Percentiles rank a stretch among this genome's conserved stretches.
Conservation (phyloP, 2,329 filamentous ascomycete genomes). For the Trichophyton schoenleinii region DNA sequence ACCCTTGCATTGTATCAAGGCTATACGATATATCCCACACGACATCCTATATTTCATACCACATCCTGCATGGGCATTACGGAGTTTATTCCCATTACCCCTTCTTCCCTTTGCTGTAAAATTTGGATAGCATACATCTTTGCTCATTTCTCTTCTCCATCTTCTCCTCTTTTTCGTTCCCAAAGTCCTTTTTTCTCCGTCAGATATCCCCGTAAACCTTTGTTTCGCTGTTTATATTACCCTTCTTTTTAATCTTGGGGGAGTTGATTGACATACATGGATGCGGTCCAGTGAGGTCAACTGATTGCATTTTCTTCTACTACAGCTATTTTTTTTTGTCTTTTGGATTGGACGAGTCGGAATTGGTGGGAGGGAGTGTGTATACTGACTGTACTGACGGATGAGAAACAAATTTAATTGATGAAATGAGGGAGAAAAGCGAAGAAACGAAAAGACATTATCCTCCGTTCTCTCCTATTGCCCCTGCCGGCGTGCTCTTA, state of each 20-base stretch:
- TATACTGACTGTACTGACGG: neutral
- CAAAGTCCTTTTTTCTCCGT: neutral
- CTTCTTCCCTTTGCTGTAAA: neutral
- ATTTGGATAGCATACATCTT: neutral
- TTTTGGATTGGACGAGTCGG: no score
- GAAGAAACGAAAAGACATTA: neutral
- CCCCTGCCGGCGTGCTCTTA: neutral
- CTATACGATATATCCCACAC: neutral
- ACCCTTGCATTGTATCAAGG: neutral
- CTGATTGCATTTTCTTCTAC: neutral
- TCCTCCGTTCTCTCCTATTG: neutral
- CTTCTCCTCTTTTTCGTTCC: neutral
- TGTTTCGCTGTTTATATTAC: neutral
- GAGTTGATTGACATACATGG: neutral
- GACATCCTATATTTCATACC: neutral
- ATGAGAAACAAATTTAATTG: neutral
- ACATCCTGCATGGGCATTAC: neutral
- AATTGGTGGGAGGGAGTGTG: neutral
- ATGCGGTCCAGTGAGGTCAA: neutral
- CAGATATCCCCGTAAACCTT: slow-evolving; percentile 1
- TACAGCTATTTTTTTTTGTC: neutral
- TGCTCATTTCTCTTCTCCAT: neutral
- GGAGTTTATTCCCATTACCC: neutral
- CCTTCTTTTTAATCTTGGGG: neutral
- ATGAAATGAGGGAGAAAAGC: neutral